Base-by-base conservation (phyloP, 2,329 filamentous ascomycete species). In the Pyrenochaeta sp. region DNA sequence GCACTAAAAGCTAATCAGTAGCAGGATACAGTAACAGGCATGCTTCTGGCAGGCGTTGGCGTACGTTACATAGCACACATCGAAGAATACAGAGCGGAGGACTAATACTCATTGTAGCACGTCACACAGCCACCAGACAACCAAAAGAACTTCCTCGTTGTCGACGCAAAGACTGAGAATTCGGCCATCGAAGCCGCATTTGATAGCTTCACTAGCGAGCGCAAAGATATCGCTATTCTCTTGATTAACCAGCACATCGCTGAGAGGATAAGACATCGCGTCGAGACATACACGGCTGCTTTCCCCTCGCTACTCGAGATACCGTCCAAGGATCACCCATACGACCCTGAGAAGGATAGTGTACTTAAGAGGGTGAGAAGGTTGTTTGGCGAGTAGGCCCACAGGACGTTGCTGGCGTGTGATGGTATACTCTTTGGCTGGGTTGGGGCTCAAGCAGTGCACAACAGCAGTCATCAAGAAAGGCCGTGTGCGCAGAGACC, bases 171-270 rank as follows among this genome's bases (percentile, higher is more conserved):
- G 83, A 99, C 94, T 32, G 92, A 97, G 64, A 95, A 85, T 47
- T 82, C 90, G 2, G 83, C 90, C 51, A 97, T 99, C 72, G 95
- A 98, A 78, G 85, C 88, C 31, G 90, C 93, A 9, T 99, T 99
- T 75, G 90, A 96, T 61, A 85, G 84, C 63, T 98, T 97, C 77
- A 97, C 92, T 7, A 86, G 87, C 51, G 86, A 95, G 77, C 85
- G 95, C 74, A 98, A 98, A 78, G 95, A 99, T 74, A 97, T 99
- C 75, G 95, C 92, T 23, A 96, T 99, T 68, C 78, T 99, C 56
- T 81, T 99, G 63, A 98, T 99, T 78, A 99, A 99, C 77, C 95
- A 99, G 79, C 95, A 99, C 94, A 85, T 99, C 71, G 95, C 95
- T 45, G 95, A 99, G 75, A 87, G 87, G 75, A 99, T 99, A 85